phyloP scores from a whole-genome alignment of 768 basidiomycete genomes.

The Boletus reticuloceps region DNA sequence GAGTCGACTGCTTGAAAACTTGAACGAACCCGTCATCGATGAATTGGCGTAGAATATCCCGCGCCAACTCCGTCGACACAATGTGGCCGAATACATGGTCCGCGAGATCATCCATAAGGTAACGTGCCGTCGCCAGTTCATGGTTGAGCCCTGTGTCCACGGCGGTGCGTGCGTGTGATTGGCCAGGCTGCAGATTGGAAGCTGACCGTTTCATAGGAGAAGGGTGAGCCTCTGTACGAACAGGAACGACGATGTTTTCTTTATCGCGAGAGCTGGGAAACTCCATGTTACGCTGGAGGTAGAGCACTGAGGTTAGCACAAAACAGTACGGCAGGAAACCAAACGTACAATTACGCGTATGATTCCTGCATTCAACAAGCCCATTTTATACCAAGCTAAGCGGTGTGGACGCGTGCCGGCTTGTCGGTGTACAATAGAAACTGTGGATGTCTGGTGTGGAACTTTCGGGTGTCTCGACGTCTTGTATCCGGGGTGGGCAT shows the following conservation, averaged over 20 bases:
- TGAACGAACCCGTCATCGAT: background rate
- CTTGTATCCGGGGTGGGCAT: too few relatives aligned
- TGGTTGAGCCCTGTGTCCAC: background rate
- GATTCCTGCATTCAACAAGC: too few relatives aligned
- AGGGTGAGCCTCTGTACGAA: background rate
- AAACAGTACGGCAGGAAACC: too few relatives aligned
- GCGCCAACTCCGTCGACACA: background rate
- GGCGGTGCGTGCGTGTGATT: background rate
- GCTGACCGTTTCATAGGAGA: conserved; percentile 1
- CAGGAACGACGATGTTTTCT: background rate
- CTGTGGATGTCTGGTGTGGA: too few relatives aligned
- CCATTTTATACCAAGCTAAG: too few relatives aligned
- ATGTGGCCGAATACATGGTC: conserved; percentile 8
- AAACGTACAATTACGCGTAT: too few relatives aligned
- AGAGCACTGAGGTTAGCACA: too few relatives aligned
- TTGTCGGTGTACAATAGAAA: too few relatives aligned
- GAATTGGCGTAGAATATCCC: background rate
- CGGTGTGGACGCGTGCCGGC: too few relatives aligned
- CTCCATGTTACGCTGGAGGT: background rate
- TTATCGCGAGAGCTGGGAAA: background rate
- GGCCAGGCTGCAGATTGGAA: background rate
- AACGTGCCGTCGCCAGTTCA: conserved; percentile 5
- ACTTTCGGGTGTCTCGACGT: too few relatives aligned
- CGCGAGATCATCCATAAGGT: background rate
- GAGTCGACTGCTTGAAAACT: background rate